Conservation (phyloP, 2,329 filamentous ascomycete species). For the Hansfordia pulvinata region DNA sequence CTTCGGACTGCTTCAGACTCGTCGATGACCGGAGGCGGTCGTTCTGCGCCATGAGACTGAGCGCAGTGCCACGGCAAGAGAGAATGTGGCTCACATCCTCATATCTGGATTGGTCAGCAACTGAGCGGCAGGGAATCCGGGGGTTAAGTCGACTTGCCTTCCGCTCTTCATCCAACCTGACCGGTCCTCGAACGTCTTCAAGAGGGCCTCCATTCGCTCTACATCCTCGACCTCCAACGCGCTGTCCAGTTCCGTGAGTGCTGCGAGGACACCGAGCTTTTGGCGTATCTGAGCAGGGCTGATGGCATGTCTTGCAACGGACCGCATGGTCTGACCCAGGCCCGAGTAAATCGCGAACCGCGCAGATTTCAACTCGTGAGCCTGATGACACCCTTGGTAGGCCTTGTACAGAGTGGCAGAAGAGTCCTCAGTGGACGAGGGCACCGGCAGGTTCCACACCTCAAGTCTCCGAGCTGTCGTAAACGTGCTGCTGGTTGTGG, state of each 20-base stretch:
- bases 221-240: constrained; percentile 47
- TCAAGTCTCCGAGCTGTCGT: constrained; percentile 70
- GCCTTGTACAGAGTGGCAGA: constrained; percentile 63
- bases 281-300: constrained; percentile 38
- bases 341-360: constrained; percentile 48
- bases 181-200: constrained; percentile 50
- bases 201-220: constrained; percentile 45
- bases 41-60: constrained; percentile 66
- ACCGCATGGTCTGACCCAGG: constrained; percentile 44
- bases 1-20: constrained; percentile 46
- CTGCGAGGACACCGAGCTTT: constrained; percentile 50
- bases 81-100: constrained; percentile 69
- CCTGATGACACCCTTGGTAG: constrained; percentile 65
- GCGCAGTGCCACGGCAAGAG: constrained; percentile 69
- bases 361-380: constrained; percentile 39
- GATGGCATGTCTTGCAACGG: constrained; percentile 32
- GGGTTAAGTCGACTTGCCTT: constrained; percentile 37
- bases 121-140: neutral
- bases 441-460: constrained; percentile 81
- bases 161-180: constrained; percentile 72
- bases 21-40: constrained; percentile 46
- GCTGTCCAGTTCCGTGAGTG: constrained; percentile 72
- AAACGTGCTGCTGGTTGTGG: constrained; percentile 59
- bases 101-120: constrained; percentile 32
- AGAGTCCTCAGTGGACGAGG: constrained; percentile 45